These are phyloP conservation scores for Mucor mucedo DNA, from an alignment of 371 early-diverging fungal genomes.

Conservation along the genomic window DNA sequence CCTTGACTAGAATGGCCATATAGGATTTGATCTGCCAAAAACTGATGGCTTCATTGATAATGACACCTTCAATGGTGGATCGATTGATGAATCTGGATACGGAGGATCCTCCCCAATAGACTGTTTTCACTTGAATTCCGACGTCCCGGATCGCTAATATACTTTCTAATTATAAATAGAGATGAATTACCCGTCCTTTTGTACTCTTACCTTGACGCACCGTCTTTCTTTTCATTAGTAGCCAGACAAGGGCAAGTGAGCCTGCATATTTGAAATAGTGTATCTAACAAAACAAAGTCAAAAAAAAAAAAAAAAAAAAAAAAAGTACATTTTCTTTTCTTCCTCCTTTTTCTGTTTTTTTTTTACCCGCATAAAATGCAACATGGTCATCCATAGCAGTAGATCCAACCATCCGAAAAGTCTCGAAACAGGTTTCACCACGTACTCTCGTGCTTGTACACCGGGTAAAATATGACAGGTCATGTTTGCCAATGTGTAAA, in stretches of 20 bases:
- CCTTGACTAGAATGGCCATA: conserved; percentile 70
- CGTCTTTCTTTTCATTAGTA: conserved; percentile 4
- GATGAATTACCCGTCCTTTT: not conserved
- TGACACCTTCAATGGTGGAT: conserved; percentile 64
- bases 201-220: conserved; percentile 6
- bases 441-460: conserved; percentile 22
- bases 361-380: not conserved
- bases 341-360: no score
- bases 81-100: conserved; percentile 68
- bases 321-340: no score
- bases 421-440: conserved; percentile 1
- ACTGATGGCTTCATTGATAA: conserved; percentile 80
- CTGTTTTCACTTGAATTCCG: conserved; percentile 74
- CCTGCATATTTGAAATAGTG: not conserved
- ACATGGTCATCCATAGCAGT: not conserved
- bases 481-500: conserved; percentile 10
- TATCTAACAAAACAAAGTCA: not conserved
- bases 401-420: not conserved
- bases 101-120: conserved; percentile 59
- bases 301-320: no score
- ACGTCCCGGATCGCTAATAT: conserved; percentile 67
- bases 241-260: conserved; percentile 3
- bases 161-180: conserved; percentile 60
- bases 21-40: conserved; percentile 78
- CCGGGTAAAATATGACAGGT: conserved; percentile 23